Evolutionary conservation across 306 rosid species (phyloP), one percentile per base, ranked within the genome.

Genomic region (Acacia crassicarpa): DNA sequence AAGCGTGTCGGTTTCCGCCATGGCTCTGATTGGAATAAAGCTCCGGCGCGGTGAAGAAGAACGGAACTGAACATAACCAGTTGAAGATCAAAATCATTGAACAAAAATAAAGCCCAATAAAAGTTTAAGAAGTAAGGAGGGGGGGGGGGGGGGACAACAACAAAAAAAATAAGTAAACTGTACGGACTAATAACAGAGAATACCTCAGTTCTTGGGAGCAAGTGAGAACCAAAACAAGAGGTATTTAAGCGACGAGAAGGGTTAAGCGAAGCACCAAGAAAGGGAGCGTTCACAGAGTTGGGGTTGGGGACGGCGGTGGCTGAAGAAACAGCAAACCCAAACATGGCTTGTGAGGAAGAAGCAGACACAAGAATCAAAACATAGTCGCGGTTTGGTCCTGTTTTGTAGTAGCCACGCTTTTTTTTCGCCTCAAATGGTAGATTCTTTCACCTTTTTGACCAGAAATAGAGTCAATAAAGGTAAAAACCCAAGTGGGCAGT

Each of bases 1-100:
- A 46, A 83, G 9, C 9, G 89, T 46, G 25, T 84, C 87, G 44
- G 78, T 76, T 8, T 90, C 81, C 27, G 97, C 90, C 97, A 95
- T 91, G 67, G 93, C 91, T 84, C 77, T 88, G 85, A 91, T 80
- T 45, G 88, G 80, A 41, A 76, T 16, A 62, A 75, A 85, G 78
- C 81, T 78, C 67, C 83, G 80, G 51, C 58, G 82, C 67, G 80
- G 76, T 40, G 85, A 77, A 51, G 84, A 81, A 1, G 84, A 80
- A 66, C 65, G 80, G 70, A 80, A 65, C 78, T 84, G 85, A 65
- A 51, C 67, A 54, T 33, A 58, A 17, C 67, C 83, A 74, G 76
- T 58, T 53, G 67, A 76, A 73, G 81, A 78, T 75, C 83, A 86
- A 49, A 19, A 40, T 20, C 49, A 45, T 5, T 20, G 58, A 78